Conservation (phyloP, 441 rosid genomes). For the Hura crepitans region DNA sequence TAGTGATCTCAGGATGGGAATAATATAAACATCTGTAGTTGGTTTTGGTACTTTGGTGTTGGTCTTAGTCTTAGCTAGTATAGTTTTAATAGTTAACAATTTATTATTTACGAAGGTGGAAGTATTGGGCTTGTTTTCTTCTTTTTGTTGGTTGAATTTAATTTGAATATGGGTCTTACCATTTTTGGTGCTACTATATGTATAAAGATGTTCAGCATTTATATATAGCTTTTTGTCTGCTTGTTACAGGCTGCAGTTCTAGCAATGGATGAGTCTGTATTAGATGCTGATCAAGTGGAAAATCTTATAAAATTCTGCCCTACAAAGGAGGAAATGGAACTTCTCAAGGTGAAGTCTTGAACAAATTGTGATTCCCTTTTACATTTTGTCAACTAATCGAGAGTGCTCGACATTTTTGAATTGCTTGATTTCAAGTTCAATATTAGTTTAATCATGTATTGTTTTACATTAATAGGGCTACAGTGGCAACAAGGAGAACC, state of each 20-base stretch:
- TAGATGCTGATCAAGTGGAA: constrained; percentile 96
- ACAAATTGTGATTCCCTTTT: constrained; percentile 20
- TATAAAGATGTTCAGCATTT: neutral
- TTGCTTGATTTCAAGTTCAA: neutral
- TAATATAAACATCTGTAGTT: neutral
- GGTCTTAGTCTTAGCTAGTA: neutral
- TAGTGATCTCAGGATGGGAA: neutral
- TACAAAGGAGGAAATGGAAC: constrained; percentile 98
- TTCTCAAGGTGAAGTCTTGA: constrained; percentile 69
- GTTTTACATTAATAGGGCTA: constrained; percentile 44
- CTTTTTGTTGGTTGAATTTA: neutral
- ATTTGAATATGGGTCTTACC: neutral
- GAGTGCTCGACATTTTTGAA: constrained; percentile 5
- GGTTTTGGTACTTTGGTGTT: neutral
- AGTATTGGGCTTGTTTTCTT: neutral
- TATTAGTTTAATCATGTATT: constrained; percentile 13
- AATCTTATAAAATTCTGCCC: constrained; percentile 97
- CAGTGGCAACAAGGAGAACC: constrained; percentile 66
- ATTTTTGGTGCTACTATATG: neutral
- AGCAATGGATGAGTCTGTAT: constrained; percentile 84
- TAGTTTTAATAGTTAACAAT: neutral
- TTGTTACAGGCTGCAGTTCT: constrained; percentile 79
- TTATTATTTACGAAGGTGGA: neutral
- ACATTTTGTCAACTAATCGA: constrained; percentile 15
- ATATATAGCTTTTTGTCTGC: constrained; percentile 17